phyloP scores from a whole-genome alignment of 441 rosid genomes.

The Populus hybrid region DNA sequence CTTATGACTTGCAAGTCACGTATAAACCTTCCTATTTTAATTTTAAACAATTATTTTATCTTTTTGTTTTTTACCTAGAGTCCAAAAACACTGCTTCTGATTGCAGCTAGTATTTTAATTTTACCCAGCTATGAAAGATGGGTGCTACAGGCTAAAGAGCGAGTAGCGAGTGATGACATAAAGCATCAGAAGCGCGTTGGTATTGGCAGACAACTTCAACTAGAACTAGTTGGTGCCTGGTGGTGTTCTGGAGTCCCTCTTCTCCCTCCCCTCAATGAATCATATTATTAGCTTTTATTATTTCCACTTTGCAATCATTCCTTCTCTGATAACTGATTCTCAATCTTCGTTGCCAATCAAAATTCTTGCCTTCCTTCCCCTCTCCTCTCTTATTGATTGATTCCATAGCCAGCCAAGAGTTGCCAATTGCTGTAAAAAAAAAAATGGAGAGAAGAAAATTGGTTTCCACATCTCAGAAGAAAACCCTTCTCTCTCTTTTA shows the following conservation, averaged over 20 bases:
- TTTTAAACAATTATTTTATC: no score
- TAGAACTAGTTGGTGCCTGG: neutral
- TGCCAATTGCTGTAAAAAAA: neutral
- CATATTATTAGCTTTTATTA: neutral
- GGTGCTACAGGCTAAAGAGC: neutral
- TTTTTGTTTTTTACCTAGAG: neutral
- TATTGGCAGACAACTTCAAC: no score
- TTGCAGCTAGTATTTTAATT: neutral
- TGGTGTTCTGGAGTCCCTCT: neutral
- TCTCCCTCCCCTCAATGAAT: neutral
- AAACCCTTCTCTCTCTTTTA: conserved; percentile 42
- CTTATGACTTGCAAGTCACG: neutral
- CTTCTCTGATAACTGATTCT: neutral
- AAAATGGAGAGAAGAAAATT: conserved; percentile 11
- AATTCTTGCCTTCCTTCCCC: neutral
- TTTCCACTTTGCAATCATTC: neutral
- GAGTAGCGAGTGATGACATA: neutral
- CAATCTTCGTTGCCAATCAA: neutral
- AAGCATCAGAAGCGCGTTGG: neutral
- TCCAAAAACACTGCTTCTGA: neutral
- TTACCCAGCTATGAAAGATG: neutral
- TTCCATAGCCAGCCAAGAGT: neutral
- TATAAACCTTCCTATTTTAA: neutral
- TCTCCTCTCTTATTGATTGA: neutral
- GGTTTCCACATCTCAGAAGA: conserved; percentile 44